A percentile compares a stretch with the other conserved stretches of the same genome.
These are phyloP conservation scores for Termitomyces sp. DNA, from an alignment of 768 basidiomycete genomes.

Conservation along the genomic window DNA sequence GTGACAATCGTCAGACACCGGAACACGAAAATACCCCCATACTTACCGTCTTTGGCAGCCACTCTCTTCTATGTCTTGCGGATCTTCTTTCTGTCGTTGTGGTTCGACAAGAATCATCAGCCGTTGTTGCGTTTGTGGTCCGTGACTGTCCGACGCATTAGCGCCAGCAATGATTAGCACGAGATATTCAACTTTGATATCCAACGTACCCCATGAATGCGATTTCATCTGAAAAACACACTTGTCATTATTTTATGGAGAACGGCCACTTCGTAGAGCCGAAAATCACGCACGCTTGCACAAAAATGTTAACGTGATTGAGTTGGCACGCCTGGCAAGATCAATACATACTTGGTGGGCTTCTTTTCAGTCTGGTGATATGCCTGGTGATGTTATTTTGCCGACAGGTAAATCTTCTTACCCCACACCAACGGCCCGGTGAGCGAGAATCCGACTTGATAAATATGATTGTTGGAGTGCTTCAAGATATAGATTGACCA, in stretches of 20 bases:
- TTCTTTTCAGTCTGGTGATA: conserved; percentile 11
- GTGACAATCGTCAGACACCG: neutral
- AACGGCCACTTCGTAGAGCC: neutral
- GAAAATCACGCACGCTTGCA: neutral
- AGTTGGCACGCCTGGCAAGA: neutral
- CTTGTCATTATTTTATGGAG: neutral
- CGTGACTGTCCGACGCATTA: neutral
- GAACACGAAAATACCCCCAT: no score
- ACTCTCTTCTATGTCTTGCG: neutral
- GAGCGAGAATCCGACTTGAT: neutral
- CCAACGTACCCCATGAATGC: no score
- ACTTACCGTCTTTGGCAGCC: no score
- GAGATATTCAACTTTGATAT: no score
- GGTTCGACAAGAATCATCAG: neutral
- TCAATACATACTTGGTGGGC: neutral
- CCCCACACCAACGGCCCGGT: conserved; percentile 10
- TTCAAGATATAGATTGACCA: neutral
- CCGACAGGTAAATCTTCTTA: neutral
- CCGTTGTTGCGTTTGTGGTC: neutral
- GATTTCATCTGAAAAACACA: no score
- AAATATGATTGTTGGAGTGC: neutral
- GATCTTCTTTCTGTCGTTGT: neutral
- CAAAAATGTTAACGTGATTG: no score
- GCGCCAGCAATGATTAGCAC: neutral
- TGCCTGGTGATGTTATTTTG: conserved; percentile 11